Conservation (phyloP, 306 rosid species). For the Chamaecrista fasciculata region DNA sequence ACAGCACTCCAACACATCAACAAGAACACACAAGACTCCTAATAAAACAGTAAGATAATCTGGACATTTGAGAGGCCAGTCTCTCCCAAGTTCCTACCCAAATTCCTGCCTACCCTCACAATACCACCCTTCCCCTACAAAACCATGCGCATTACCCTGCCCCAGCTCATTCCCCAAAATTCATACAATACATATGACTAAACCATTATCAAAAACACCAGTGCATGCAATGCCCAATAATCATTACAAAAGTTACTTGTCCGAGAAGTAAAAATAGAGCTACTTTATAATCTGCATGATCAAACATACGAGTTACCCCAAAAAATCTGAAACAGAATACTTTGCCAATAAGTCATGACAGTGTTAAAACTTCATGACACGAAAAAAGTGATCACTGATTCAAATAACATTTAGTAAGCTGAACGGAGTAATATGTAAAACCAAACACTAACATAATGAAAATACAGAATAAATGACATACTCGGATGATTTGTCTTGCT, state of each 20-base stretch:
- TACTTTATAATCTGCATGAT: not conserved
- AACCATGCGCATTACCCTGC: no score
- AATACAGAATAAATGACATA: constrained; percentile 40
- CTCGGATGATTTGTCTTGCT: constrained; percentile 48
- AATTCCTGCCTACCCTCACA: no score
- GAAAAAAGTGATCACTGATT: not conserved
- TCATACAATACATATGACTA: constrained; percentile 5
- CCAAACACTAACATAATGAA: constrained; percentile 5
- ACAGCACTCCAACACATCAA: no score
- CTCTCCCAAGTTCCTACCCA: no score
- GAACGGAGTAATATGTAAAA: constrained; percentile 9
- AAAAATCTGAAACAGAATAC: no score
- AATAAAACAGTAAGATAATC: no score
- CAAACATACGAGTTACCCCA: no score
- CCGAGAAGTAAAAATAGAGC: constrained; percentile 6
- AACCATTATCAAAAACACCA: constrained; percentile 20
- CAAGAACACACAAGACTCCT: no score
- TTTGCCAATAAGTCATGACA: no score
- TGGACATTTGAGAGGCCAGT: no score
- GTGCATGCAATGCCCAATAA: not conserved
- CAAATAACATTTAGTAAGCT: not conserved
- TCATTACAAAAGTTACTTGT: not conserved
- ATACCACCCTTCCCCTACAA: no score
- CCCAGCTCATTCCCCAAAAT: no score
- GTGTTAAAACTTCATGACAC: not conserved